Percentiles rank a stretch among this genome's conserved stretches.
These are phyloP conservation scores for Fusarium sp. DNA, from an alignment of 2,329 filamentous ascomycete genomes.

Conservation along the genomic window DNA sequence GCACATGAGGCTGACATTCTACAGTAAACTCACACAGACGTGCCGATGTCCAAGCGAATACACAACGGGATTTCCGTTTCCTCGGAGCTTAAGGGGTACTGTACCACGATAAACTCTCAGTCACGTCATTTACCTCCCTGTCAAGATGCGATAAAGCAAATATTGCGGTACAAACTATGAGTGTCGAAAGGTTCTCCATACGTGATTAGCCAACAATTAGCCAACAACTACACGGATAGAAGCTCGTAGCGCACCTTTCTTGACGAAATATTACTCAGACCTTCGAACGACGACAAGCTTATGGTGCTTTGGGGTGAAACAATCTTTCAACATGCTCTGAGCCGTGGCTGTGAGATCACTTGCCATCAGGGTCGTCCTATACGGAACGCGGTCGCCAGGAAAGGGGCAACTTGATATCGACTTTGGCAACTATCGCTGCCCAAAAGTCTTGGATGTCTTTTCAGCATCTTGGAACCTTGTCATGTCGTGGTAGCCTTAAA, in stretches of 20 bases:
- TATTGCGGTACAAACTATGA: not conserved
- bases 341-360: constrained; percentile 19
- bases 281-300: not conserved
- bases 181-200: not conserved
- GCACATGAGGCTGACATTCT: constrained; percentile 8
- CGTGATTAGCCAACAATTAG: not conserved
- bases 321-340: constrained; percentile 2
- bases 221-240: not conserved
- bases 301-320: not conserved
- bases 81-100: not conserved
- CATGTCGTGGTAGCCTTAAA: not conserved
- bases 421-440: not conserved
- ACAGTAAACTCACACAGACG: not conserved
- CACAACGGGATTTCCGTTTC: constrained; percentile 1
- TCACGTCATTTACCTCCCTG: constrained; percentile 1
- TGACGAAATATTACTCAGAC: not conserved
- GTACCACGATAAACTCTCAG: constrained; percentile 3
- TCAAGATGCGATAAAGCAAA: constrained; percentile 10
- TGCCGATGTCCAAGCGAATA: constrained; percentile 1
- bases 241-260: not conserved
- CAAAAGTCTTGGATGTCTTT: not conserved
- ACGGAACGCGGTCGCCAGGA: not conserved
- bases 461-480: not conserved
- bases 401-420: not conserved
- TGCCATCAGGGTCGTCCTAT: constrained; percentile 7